Evolutionary conservation across 192 early-diverging fungal species (phyloP).

Genomic region (Phlyctochytrium planicorne): DNA sequence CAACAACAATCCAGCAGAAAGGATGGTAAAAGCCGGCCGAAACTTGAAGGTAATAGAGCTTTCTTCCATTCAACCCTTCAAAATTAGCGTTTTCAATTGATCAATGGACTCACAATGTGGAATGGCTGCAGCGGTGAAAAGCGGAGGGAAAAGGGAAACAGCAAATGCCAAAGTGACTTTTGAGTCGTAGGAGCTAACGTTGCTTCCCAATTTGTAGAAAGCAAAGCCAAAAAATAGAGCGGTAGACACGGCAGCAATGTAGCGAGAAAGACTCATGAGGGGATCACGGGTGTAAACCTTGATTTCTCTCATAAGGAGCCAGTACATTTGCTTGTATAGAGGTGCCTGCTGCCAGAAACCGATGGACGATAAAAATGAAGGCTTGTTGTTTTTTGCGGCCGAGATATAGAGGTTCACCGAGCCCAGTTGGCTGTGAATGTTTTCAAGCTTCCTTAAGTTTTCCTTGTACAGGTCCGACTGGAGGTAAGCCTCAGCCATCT

Average conservation of each 20-base stretch:
- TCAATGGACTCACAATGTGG: neutral
- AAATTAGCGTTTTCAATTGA: neutral
- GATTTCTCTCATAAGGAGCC: slow-evolving; percentile 7
- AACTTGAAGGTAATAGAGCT: neutral
- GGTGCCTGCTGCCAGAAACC: slow-evolving; percentile 23
- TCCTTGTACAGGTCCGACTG: slow-evolving; percentile 3
- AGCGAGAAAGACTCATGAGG: slow-evolving; percentile 13
- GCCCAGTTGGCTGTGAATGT: slow-evolving; percentile 15
- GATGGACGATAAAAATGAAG: neutral
- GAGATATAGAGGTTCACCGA: slow-evolving; percentile 13
- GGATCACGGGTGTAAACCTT: slow-evolving; percentile 16
- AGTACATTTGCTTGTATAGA: neutral
- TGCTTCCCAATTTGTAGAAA: slow-evolving; percentile 10
- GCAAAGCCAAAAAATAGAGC: slow-evolving; percentile 21
- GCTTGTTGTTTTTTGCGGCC: neutral
- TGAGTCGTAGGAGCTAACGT: slow-evolving; percentile 1
- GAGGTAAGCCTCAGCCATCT: slow-evolving; percentile 12
- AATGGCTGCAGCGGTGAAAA: neutral
- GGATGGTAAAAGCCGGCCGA: slow-evolving; percentile 7
- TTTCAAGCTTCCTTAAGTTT: slow-evolving; percentile 7
- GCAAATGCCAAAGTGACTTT: neutral
- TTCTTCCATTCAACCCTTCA: neutral
- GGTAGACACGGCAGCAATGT: slow-evolving; percentile 10
- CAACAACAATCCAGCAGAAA: neutral
- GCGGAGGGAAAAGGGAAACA: neutral